Base-by-base conservation (phyloP, 192 early-diverging fungal genomes). In the Radiomyces spectabilis region DNA sequence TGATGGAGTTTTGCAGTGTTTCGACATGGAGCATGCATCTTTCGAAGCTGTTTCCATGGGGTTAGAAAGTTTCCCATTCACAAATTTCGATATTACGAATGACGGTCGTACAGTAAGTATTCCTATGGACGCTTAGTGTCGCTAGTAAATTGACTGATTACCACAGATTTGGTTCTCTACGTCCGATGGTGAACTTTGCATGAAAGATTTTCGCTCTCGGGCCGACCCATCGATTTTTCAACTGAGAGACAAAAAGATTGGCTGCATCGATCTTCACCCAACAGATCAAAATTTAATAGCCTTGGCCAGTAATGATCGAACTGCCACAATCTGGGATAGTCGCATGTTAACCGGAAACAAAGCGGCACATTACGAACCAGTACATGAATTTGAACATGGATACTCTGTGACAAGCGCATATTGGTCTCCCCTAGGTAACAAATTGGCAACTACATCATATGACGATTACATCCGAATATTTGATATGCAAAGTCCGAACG, bases 381-480 rank as follows among this genome's bases (percentile, higher is more conserved):
- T 77, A 31, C 51, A 56, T 8, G 35, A 56, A 18, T 70, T 77
- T 27, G 51, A 62, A 9, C 79, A 85, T 55, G 33, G 65, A 5
- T 70, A 76, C 47, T 63, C 79, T 25, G 81, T 83, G 1, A 84
- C 81, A 7, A 68, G 74, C 19, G 81, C 80, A 4, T 85, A 76
- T 68, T 86, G 83, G 83, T 78, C 78, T 46, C 85, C 85, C 8
- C 66, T 57, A 30, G 85, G 85, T 39, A 53, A 63, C 18, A 32
- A 69, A 37, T 38, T 86, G 7, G 57, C 76, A 21, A 78, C 73
- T 22, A 74, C 79, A 0, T 68, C 58, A 0, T 86, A 79, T 63
- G 83, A 86, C 51, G 71, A 85, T 53, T 61, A 69, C 21, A 45
- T 85, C 29, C 69, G 78, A 4, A 40, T 84, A 24, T 79, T 76